phyloP scores from a whole-genome alignment of 192 early-diverging fungal species.

The Helicostylum pulchrum region DNA sequence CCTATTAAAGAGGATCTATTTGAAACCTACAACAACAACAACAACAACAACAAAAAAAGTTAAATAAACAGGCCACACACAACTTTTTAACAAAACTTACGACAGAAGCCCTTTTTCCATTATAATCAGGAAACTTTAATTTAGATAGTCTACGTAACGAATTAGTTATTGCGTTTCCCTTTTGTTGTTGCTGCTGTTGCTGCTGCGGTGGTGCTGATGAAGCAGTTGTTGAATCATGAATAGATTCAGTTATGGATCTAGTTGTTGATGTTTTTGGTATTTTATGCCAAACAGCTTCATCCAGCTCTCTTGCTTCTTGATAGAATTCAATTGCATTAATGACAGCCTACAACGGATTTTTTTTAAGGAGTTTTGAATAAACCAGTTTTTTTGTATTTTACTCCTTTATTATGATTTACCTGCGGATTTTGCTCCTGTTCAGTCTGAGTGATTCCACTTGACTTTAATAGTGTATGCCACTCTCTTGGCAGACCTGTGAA shows the following conservation, averaged over 20 bases:
- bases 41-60: too few species aligned
- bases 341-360: conserved; percentile 50
- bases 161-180: conserved; percentile 10
- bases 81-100: conserved; percentile 4
- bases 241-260: not conserved
- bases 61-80: not conserved
- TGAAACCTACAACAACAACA: too few species aligned
- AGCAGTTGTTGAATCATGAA: too few species aligned
- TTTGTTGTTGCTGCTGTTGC: conserved; percentile 8
- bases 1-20: conserved; percentile 10
- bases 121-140: conserved; percentile 9
- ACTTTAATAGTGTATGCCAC: conserved; percentile 86
- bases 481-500: conserved; percentile 91
- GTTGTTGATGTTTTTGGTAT: conserved; percentile 18
- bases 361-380: not conserved
- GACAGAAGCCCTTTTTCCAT: conserved; percentile 3
- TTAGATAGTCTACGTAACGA: conserved; percentile 10
- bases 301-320: conserved; percentile 45
- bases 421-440: conserved; percentile 92
- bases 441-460: conserved; percentile 91
- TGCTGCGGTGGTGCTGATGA: conserved; percentile 1
- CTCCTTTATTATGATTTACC: conserved; percentile 28
- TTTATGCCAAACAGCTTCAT: conserved; percentile 33
- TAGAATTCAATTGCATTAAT: conserved; percentile 83
- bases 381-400: not conserved